Base-by-base conservation (phyloP, 2,329 filamentous ascomycete genomes). In the Magnaporthales sp. region DNA sequence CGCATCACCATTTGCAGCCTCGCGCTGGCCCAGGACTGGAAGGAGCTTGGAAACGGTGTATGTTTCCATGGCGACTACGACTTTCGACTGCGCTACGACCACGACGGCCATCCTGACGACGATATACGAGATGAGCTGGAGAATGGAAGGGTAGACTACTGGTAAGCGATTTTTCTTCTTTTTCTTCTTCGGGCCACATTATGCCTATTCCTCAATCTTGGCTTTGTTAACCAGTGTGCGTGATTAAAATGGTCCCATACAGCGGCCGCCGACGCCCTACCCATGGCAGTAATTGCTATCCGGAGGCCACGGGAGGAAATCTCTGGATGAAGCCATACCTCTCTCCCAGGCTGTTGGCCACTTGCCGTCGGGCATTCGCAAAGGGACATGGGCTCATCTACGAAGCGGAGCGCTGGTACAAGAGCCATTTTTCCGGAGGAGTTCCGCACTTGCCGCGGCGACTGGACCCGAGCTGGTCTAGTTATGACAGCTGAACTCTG, bases 311-410 rank as follows among this genome's bases (percentile, higher is more conserved):
- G 5, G 32, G 62, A 9, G 31, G 38, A 31, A 8, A 15, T 24
- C 8, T 22, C 10, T n/a, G 32, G 22, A 15, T 22, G n/a, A 63
- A 22, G 10, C 32, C 32, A 15, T 19, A 13, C 38, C 62, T 64
- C 32, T 64, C 62, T 8, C 62, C 62, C 15, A 22, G 51, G n/a
- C 62, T 64, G 24, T 32, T 64, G 24, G 31, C 38, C 32, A 64
- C 31, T 38, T 64, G 62, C 62, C 32, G 62, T 22, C 62, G 62
- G 0, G 22, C 38, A 24, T 64, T 64, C 26, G 38, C 38, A 19
- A 32, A 64, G 38, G 62, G 30, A 24, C 62, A 38, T 4, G 22
- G 19, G 38, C 26, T 64, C 22, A 46, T 64, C 11, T 46, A 38
- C 19, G n/a, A 54, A 38, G 11, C 30, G 13, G 38, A 46, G 4